A percentile compares a stretch with the other conserved stretches of the same genome.
These are phyloP conservation scores for Lentithecium fluviatile DNA, from an alignment of 495 filamentous ascomycete genomes.

Conservation along the genomic window DNA sequence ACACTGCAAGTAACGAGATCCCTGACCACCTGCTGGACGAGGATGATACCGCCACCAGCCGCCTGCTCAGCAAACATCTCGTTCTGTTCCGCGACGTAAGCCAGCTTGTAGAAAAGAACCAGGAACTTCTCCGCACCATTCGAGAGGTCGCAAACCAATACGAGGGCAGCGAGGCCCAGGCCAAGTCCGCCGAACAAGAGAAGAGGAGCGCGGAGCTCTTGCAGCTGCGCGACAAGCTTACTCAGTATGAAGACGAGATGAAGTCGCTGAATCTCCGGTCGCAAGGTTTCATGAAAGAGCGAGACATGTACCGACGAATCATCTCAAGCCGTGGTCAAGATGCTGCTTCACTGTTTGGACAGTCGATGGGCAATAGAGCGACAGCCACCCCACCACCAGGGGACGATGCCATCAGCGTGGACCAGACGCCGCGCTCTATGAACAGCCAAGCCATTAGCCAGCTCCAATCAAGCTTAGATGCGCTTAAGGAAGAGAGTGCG, in stretches of 20 bases:
- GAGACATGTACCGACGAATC: slow-evolving; percentile 96
- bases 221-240: slow-evolving; percentile 61
- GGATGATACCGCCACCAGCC: slow-evolving; percentile 68
- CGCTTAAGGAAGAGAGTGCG: slow-evolving; percentile 78
- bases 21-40: slow-evolving; percentile 64
- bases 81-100: slow-evolving; percentile 78
- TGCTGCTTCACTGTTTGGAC: slow-evolving; percentile 62
- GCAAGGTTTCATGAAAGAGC: slow-evolving; percentile 89
- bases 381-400: slow-evolving; percentile 47
- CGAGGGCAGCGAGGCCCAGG: slow-evolving; percentile 82
- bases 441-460: slow-evolving; percentile 73
- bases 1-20: slow-evolving; percentile 67
- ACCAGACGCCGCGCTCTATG: slow-evolving; percentile 48
- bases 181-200: slow-evolving; percentile 64
- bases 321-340: slow-evolving; percentile 75
- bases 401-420: slow-evolving; percentile 44
- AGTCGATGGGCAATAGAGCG: slow-evolving; percentile 53
- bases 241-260: slow-evolving; percentile 69
- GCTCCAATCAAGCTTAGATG: slow-evolving; percentile 85
- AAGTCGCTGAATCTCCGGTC: slow-evolving; percentile 72
- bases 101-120: slow-evolving; percentile 86
- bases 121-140: slow-evolving; percentile 74
- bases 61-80: slow-evolving; percentile 79
- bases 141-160: slow-evolving; percentile 82
- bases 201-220: slow-evolving; percentile 72